These are phyloP conservation scores for Fusarium nodosum DNA, from an alignment of 2,329 filamentous ascomycete genomes.

Conservation along the genomic window DNA sequence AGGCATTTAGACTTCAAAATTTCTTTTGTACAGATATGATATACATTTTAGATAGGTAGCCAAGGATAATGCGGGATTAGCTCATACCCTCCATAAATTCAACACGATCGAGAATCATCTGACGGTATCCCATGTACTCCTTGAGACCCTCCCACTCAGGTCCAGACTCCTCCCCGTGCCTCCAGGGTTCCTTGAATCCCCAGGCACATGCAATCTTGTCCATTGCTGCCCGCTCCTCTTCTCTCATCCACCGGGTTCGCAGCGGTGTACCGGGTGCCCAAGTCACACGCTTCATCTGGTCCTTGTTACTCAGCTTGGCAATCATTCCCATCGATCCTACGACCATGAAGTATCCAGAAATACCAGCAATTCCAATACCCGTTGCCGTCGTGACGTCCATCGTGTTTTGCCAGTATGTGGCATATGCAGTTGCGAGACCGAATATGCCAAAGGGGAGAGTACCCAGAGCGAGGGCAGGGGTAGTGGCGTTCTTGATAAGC, in stretches of 20 bases:
- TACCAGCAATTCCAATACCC: constrained; percentile 81
- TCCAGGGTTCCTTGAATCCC: constrained; percentile 87
- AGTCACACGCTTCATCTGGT: constrained; percentile 94
- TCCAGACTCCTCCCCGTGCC: constrained; percentile 90
- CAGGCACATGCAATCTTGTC: constrained; percentile 90
- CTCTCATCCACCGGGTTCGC: constrained; percentile 84
- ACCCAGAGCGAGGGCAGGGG: constrained; percentile 69
- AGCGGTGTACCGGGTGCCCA: constrained; percentile 88
- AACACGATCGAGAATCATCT: constrained; percentile 91
- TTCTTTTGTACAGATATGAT: constrained; percentile 42
- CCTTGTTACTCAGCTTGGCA: constrained; percentile 87
- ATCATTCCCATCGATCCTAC: constrained; percentile 86
- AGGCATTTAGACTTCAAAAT: neutral
- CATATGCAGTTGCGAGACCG: constrained; percentile 70
- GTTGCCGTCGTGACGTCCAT: constrained; percentile 84
- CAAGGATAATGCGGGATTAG: constrained; percentile 29
- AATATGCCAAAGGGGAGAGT: constrained; percentile 78
- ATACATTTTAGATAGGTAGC: constrained; percentile 25
- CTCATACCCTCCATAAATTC: constrained; percentile 93
- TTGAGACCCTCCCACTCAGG: constrained; percentile 88
- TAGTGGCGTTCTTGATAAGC: constrained; percentile 72
- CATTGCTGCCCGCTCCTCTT: constrained; percentile 89
- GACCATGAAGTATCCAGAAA: constrained; percentile 85
- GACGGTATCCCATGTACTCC: constrained; percentile 84
- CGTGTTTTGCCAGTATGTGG: constrained; percentile 67